Evolutionary conservation across 169 alveolate species (phyloP).

Genomic region (Sarcocystis neurona): DNA sequence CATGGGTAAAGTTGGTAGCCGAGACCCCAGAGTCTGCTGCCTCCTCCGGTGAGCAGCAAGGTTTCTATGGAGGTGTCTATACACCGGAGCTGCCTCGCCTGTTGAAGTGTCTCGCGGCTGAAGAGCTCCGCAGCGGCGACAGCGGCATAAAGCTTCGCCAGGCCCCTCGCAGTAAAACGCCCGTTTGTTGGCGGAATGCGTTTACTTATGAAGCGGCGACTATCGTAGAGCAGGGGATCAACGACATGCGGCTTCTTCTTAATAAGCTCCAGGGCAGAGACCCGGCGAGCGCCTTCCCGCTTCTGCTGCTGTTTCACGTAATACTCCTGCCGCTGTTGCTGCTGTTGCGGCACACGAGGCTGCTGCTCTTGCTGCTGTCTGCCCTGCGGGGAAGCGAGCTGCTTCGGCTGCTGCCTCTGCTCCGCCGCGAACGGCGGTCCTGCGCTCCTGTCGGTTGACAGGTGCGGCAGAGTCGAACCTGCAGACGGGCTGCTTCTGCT

Average conservation of each 20-base stretch:
- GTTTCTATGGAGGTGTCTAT: slow-evolving; percentile 72
- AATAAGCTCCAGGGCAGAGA: slow-evolving; percentile 68
- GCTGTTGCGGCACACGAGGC: slow-evolving; percentile 33
- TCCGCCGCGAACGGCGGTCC: background rate
- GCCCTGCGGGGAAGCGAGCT: background rate
- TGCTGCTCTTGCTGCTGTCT: slow-evolving; percentile 25
- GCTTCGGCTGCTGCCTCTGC: background rate
- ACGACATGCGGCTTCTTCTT: slow-evolving; percentile 70
- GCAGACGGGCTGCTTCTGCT: background rate
- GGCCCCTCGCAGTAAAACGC: slow-evolving; percentile 71
- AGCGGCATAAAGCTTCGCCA: slow-evolving; percentile 66
- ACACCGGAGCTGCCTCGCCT: slow-evolving; percentile 49
- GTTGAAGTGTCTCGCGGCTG: slow-evolving; percentile 52
- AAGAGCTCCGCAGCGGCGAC: slow-evolving; percentile 59
- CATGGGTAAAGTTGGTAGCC: slow-evolving; percentile 76
- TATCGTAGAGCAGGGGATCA: slow-evolving; percentile 73
- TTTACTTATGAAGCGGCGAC: slow-evolving; percentile 65
- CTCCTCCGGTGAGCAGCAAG: slow-evolving; percentile 72
- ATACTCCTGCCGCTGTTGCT: background rate
- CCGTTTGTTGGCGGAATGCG: slow-evolving; percentile 75
- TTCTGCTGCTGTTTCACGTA: slow-evolving; percentile 19
- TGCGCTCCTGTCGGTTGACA: background rate
- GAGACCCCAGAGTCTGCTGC: slow-evolving; percentile 71
- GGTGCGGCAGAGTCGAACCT: background rate
- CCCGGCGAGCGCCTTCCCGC: slow-evolving; percentile 57